Percentiles rank a stretch among this genome's conserved stretches.
These are phyloP conservation scores for Talinum fruticosum DNA, from an alignment of 148 eudicot species.

Conservation along the genomic window DNA sequence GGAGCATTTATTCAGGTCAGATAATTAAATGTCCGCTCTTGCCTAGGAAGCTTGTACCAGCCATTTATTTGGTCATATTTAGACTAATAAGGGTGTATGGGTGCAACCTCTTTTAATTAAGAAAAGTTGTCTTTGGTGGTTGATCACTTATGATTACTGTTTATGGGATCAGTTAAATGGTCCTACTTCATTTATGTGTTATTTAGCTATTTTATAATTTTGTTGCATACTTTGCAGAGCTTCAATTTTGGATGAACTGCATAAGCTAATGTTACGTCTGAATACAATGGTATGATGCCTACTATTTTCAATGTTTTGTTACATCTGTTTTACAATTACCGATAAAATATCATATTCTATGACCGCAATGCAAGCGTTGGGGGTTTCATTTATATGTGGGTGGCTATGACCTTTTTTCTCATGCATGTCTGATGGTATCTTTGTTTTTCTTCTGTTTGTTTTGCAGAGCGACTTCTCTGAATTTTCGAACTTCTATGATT, in stretches of 20 bases:
- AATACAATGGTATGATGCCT: slow-evolving; percentile 48
- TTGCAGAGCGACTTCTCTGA: slow-evolving; percentile 68
- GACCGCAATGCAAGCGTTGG: neutral
- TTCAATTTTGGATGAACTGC: slow-evolving; percentile 55
- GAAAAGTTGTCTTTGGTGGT: neutral
- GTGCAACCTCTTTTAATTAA: neutral
- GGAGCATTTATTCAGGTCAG: too few relatives aligned
- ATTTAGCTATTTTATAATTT: neutral
- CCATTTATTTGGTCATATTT: neutral
- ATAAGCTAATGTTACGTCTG: slow-evolving; percentile 60
- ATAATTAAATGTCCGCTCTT: too few relatives aligned
- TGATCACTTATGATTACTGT: slow-evolving; percentile 1
- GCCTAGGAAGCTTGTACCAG: too few relatives aligned
- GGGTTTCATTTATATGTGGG: neutral
- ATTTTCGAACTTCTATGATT: slow-evolving; percentile 77
- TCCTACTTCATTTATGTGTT: neutral
- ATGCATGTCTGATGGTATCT: neutral
- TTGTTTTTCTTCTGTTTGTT: neutral
- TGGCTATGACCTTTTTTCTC: neutral
- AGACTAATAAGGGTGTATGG: neutral
- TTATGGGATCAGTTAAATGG: neutral
- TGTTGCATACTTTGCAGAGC: slow-evolving; percentile 37
- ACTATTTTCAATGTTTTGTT: slow-evolving; percentile 3
- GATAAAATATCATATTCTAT: neutral
- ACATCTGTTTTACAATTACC: neutral